Evolutionary conservation across 2,329 filamentous ascomycete genomes (phyloP).

Genomic region (Fusarium transvaalense): DNA sequence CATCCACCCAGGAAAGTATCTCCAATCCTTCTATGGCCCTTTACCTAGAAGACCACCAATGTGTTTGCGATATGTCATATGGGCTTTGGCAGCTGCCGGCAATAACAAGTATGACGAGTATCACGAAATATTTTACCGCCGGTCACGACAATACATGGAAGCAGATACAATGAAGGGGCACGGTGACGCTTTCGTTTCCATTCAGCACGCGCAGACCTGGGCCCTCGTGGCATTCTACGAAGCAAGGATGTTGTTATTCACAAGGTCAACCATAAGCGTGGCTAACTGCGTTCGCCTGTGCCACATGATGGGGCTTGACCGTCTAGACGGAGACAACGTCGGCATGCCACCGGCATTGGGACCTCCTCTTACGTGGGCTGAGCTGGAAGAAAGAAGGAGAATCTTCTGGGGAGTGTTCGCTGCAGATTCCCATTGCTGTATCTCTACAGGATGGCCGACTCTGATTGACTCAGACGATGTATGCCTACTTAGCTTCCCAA

Average conservation of each 20-base stretch:
- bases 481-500: constrained; percentile 1
- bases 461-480: constrained; percentile 79
- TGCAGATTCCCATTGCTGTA: constrained; percentile 85
- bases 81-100: constrained; percentile 80
- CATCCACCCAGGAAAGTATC: constrained; percentile 81
- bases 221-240: constrained; percentile 80
- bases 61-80: constrained; percentile 87
- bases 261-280: constrained; percentile 84
- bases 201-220: constrained; percentile 88
- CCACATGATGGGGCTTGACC: constrained; percentile 88
- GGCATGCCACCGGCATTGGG: constrained; percentile 80
- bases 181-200: constrained; percentile 82
- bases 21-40: constrained; percentile 77
- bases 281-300: constrained; percentile 77
- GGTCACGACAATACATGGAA: constrained; percentile 85
- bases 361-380: constrained; percentile 82
- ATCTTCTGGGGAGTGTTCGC: constrained; percentile 90
- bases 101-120: constrained; percentile 78
- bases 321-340: constrained; percentile 74
- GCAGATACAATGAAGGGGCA: constrained; percentile 87
- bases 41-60: constrained; percentile 84
- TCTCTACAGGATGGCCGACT: constrained; percentile 92
- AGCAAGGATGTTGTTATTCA: constrained; percentile 87
- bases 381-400: constrained; percentile 79
- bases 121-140: constrained; percentile 83